These are phyloP conservation scores for Secale cereale DNA, from an alignment of 176 grass and related monocot species.

Conservation along the genomic window DNA sequence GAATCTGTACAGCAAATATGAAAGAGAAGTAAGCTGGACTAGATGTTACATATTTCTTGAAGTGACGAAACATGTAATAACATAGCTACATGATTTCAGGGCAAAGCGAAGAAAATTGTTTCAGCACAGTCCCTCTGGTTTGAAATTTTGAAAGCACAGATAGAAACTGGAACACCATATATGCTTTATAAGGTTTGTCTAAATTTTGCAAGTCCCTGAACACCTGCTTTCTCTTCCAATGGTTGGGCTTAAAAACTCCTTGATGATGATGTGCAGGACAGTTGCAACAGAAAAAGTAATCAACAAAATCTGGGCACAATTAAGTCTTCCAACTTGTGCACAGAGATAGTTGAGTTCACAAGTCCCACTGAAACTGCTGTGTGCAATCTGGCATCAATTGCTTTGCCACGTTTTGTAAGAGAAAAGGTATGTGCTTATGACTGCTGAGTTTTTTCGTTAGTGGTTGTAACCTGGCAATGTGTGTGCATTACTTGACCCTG, in stretches of 20 bases:
- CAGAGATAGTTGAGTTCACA: constrained; percentile 75
- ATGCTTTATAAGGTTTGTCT: constrained; percentile 67
- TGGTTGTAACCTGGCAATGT: not conserved
- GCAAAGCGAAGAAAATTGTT: constrained; percentile 71
- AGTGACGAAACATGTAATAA: not conserved
- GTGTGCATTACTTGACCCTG: not conserved
- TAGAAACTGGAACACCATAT: constrained; percentile 83
- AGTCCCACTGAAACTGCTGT: constrained; percentile 70
- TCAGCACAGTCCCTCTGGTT: constrained; percentile 73
- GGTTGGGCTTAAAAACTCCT: not conserved
- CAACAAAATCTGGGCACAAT: constrained; percentile 78
- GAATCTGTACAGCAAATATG: constrained; percentile 71
- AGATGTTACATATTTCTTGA: not conserved
- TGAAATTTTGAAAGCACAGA: constrained; percentile 77
- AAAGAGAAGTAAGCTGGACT: constrained; percentile 54
- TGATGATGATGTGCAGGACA: constrained; percentile 42
- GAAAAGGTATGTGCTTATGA: constrained; percentile 44
- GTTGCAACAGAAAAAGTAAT: constrained; percentile 78
- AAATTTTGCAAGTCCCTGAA: not conserved
- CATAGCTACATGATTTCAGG: constrained; percentile 29
- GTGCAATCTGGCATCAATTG: constrained; percentile 79
- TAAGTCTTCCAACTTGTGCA: constrained; percentile 82
- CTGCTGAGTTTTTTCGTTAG: not conserved
- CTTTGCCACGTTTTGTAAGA: constrained; percentile 70
- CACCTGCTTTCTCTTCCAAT: not conserved